Conservation (phyloP, 345 rosid genomes). For the Sisymbrium irio region DNA sequence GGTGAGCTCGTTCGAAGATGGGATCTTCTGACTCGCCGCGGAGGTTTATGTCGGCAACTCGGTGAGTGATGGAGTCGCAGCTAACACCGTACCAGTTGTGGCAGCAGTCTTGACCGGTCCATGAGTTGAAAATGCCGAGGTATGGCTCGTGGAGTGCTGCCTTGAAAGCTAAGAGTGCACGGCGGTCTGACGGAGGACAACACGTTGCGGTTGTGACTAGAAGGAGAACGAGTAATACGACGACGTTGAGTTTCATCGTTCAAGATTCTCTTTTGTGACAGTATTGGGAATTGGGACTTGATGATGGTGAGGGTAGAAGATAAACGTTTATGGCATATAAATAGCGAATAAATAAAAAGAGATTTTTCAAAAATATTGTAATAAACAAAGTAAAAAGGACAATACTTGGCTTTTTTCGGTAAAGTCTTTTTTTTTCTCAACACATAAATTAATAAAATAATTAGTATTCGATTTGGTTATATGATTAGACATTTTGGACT, state of each 20-base stretch:
- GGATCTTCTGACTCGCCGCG: conserved; percentile 94
- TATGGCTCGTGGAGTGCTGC: conserved; percentile 65
- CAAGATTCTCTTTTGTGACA: conserved; percentile 22
- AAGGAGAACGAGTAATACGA: conserved; percentile 33
- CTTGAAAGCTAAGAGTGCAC: conserved; percentile 62
- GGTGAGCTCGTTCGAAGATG: conserved; percentile 53
- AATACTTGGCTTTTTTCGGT: conserved; percentile 5
- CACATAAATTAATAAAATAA: background rate
- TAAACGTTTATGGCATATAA: conserved; percentile 14
- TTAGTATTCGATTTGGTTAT: background rate
- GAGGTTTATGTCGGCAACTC: conserved; percentile 83
- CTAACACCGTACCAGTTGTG: conserved; percentile 85
- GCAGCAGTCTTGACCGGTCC: conserved; percentile 88
- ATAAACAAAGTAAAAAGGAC: background rate
- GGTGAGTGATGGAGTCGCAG: conserved; percentile 62
- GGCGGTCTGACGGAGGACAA: conserved; percentile 76
- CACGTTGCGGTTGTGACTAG: conserved; percentile 37
- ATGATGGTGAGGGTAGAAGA: conserved; percentile 24
- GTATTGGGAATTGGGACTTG: conserved; percentile 26
- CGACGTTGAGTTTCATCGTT: conserved; percentile 20
- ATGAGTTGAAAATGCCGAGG: conserved; percentile 73
- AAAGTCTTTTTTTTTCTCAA: background rate
- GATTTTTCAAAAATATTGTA: background rate
- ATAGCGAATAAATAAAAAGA: conserved; percentile 4
- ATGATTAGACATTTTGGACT: conserved; percentile 27